These are phyloP conservation scores for Phaeoacremonium minimum DNA, from an alignment of 2,329 filamentous ascomycete species.

Conservation along the genomic window DNA sequence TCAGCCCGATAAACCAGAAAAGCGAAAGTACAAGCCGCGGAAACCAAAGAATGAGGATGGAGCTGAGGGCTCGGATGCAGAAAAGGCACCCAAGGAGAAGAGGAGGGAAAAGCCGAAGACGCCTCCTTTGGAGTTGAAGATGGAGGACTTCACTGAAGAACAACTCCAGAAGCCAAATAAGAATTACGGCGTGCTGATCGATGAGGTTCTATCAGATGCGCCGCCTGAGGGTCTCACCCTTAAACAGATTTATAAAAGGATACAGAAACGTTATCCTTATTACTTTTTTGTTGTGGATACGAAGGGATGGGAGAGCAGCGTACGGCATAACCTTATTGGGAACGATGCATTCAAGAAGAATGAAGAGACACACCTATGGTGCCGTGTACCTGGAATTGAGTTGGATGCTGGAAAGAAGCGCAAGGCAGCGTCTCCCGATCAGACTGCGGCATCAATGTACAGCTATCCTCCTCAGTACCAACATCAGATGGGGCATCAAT, in stretches of 20 bases:
- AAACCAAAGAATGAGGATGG: conserved; percentile 40
- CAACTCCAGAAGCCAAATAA: conserved; percentile 59
- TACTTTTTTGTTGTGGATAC: conserved; percentile 57
- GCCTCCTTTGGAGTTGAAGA: conserved; percentile 51
- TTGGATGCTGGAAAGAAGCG: conserved; percentile 59
- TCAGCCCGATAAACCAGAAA: conserved; percentile 48
- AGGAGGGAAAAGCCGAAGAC: conserved; percentile 61
- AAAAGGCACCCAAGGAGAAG: conserved; percentile 51
- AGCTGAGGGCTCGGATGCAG: conserved; percentile 49
- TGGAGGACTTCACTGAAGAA: conserved; percentile 52
- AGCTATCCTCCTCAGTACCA: conserved; percentile 17
- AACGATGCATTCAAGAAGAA: conserved; percentile 59
- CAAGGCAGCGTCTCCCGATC: conserved; percentile 49
- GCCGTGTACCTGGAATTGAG: conserved; percentile 52
- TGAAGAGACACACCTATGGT: conserved; percentile 52
- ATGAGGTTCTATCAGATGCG: conserved; percentile 53
- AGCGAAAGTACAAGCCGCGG: conserved; percentile 62
- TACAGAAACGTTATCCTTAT: conserved; percentile 53
- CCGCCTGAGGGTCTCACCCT: conserved; percentile 50
- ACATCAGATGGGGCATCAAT: conserved; percentile 11
- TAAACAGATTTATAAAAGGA: conserved; percentile 61
- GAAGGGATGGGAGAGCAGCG: conserved; percentile 63
- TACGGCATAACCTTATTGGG: conserved; percentile 59
- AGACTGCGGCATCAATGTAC: conserved; percentile 31
- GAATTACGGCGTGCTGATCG: conserved; percentile 57